Percentiles rank a stretch among this genome's conserved stretches.
Evolutionary conservation across 2,329 filamentous ascomycete genomes (phyloP).

Genomic region (Aciculosporium take): DNA sequence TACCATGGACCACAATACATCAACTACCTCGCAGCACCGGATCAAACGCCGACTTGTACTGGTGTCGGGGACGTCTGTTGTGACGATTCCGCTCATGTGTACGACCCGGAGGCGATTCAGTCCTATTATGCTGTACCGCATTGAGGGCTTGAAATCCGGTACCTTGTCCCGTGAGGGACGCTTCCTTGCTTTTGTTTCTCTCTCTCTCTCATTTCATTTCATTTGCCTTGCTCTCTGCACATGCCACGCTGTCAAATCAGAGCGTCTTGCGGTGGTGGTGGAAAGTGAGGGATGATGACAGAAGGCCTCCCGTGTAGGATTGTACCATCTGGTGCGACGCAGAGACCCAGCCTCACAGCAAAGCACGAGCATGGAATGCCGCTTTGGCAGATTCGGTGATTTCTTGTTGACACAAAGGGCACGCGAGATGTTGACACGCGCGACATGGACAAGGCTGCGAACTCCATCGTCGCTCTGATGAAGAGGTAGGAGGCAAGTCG

Average conservation of each 20-base stretch:
- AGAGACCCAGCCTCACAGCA: not conserved
- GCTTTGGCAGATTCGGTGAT: not conserved
- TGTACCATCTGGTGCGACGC: not conserved
- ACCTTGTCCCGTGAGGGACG: not conserved
- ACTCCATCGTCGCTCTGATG: no score
- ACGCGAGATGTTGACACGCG: no score
- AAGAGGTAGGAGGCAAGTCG: no score
- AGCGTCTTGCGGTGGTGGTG: not conserved
- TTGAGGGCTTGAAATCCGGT: not conserved
- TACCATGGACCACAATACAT: slow-evolving; percentile 15
- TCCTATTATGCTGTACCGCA: not conserved
- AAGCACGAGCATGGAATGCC: not conserved
- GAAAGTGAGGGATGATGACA: not conserved
- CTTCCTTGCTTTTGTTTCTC: not conserved
- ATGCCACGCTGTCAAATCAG: not conserved
- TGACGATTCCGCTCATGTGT: slow-evolving; percentile 17
- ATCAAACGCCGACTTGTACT: slow-evolving; percentile 19
- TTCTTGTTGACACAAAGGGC: not conserved
- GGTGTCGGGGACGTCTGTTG: slow-evolving; percentile 20
- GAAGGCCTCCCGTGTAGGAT: not conserved
- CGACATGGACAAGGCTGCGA: no score
- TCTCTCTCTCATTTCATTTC: not conserved
- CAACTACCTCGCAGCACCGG: slow-evolving; percentile 10
- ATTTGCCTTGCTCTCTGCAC: not conserved
- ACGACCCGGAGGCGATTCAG: slow-evolving; percentile 8